Evolutionary conservation across 2,329 filamentous ascomycete species (phyloP).

Genomic region (Pseudogymnoascus sp.): DNA sequence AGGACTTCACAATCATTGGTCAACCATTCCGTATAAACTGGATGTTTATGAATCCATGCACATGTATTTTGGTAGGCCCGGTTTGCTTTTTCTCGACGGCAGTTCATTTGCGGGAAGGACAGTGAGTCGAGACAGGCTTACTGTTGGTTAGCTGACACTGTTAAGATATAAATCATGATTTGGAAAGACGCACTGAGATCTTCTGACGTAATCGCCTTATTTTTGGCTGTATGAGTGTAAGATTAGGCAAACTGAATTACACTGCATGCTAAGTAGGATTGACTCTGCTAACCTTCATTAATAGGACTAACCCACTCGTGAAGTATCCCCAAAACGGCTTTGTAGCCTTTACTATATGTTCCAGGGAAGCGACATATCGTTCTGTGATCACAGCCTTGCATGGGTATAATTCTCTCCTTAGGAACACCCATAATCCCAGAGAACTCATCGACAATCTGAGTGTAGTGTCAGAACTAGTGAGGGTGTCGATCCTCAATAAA

Average conservation of each 20-base stretch:
- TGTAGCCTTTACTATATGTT: not conserved
- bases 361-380: conserved; percentile 14
- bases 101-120: conserved; percentile 26
- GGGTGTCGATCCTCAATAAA: not conserved
- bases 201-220: not conserved
- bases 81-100: conserved; percentile 23
- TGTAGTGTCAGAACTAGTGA: conserved; percentile 5
- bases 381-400: conserved; percentile 15
- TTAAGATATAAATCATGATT: not conserved
- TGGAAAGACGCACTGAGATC: not conserved
- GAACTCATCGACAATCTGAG: conserved; percentile 11
- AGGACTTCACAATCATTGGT: conserved; percentile 20
- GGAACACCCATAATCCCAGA: conserved; percentile 10
- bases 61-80: conserved; percentile 25
- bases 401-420: conserved; percentile 11
- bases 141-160: not conserved
- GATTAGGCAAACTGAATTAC: not conserved
- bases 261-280: not conserved
- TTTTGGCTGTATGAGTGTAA: not conserved
- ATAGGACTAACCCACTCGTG: not conserved
- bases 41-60: conserved; percentile 28
- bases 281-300: not conserved
- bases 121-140: conserved; percentile 28
- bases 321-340: not conserved
- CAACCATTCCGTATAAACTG: conserved; percentile 22